Conservation (phyloP, 2,329 filamentous ascomycete species). For the Verticillium longisporum region DNA sequence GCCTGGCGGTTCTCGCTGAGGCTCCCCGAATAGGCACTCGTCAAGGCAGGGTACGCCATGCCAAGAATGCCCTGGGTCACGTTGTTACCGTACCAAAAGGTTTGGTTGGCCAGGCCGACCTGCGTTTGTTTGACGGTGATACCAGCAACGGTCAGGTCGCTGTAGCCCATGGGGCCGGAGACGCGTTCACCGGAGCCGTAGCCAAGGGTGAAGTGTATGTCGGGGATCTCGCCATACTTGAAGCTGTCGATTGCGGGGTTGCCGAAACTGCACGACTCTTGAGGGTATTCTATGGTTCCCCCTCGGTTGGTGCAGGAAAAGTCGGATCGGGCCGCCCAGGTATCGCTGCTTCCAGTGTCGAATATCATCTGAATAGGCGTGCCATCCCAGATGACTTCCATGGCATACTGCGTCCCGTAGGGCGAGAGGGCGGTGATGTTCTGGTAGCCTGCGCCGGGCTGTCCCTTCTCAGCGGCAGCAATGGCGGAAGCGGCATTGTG, state of each 20-base stretch:
- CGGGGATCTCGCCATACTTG: constrained; percentile 26
- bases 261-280: constrained; percentile 33
- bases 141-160: constrained; percentile 38
- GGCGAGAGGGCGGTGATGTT: constrained; percentile 29
- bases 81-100: constrained; percentile 46
- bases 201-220: constrained; percentile 37
- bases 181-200: constrained; percentile 44
- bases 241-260: constrained; percentile 30
- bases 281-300: constrained; percentile 20
- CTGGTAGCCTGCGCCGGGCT: constrained; percentile 18
- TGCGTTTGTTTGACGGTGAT: constrained; percentile 37
- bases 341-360: constrained; percentile 46
- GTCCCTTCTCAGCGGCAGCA: constrained; percentile 5
- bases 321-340: constrained; percentile 34
- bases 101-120: constrained; percentile 40
- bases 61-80: constrained; percentile 43
- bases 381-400: constrained; percentile 32
- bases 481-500: constrained; percentile 23
- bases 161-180: constrained; percentile 37
- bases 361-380: constrained; percentile 33
- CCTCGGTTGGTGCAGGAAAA: constrained; percentile 34
- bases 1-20: constrained; percentile 28
- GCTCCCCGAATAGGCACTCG: constrained; percentile 37
- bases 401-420: constrained; percentile 34
- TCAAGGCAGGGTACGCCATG: constrained; percentile 42